These are phyloP conservation scores for Yamadazyma akitaensis DNA, from an alignment of 805 yeast species.

Conservation along the genomic window DNA sequence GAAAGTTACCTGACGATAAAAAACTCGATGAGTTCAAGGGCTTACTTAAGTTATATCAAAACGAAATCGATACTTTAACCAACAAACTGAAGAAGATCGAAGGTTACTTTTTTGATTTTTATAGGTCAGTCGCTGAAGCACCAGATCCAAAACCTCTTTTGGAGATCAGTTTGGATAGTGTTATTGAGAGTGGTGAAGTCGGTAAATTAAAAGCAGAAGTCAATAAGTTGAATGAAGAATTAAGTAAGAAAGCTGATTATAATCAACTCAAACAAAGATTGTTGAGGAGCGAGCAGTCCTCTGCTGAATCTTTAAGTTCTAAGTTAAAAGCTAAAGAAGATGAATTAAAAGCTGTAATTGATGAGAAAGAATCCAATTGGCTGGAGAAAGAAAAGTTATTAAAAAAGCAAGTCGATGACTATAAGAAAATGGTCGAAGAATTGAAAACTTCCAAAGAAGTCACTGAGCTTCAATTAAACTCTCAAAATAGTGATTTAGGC, in stretches of 20 bases:
- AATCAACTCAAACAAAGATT: constrained; percentile 67
- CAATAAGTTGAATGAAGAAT: constrained; percentile 49
- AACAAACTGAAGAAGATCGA: constrained; percentile 75
- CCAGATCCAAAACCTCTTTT: constrained; percentile 89
- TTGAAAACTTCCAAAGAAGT: constrained; percentile 63
- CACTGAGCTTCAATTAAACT: constrained; percentile 53
- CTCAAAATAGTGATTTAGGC: constrained; percentile 44
- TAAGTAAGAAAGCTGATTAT: constrained; percentile 71
- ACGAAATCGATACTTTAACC: constrained; percentile 81
- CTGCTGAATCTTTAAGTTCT: constrained; percentile 52
- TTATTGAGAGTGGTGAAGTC: constrained; percentile 52
- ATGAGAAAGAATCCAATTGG: constrained; percentile 76
- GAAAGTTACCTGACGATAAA: constrained; percentile 62
- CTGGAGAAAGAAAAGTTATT: constrained; percentile 50
- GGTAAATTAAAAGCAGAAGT: constrained; percentile 51
- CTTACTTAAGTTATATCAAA: constrained; percentile 76
- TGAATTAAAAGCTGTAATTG: constrained; percentile 62
- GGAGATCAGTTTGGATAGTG: constrained; percentile 64
- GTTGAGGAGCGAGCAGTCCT: constrained; percentile 55
- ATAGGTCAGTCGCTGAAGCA: constrained; percentile 77
- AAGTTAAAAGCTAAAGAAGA: constrained; percentile 68
- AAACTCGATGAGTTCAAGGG: constrained; percentile 64
- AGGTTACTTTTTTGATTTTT: constrained; percentile 66
- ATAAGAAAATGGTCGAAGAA: constrained; percentile 58
- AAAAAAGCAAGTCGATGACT: constrained; percentile 47